Evolutionary conservation across 306 rosid species (phyloP).

Genomic region (Leucaena leucocephala): DNA sequence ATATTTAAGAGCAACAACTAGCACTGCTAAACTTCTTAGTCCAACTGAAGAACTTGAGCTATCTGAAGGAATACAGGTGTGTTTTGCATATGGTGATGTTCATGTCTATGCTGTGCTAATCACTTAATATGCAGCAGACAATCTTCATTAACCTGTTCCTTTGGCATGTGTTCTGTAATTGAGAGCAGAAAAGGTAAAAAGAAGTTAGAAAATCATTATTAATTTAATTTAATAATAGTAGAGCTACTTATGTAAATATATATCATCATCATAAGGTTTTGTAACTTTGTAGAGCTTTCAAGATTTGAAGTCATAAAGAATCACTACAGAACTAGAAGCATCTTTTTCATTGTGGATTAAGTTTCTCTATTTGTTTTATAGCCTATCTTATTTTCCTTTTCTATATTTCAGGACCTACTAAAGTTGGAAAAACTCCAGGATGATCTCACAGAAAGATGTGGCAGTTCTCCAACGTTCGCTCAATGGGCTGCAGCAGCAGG

Average conservation of each 20-base stretch:
- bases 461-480: constrained; percentile 70
- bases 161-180: background rate
- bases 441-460: constrained; percentile 76
- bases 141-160: constrained; percentile 11
- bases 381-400: constrained; percentile 42
- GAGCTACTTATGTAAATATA: background rate
- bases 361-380: constrained; percentile 20
- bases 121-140: constrained; percentile 23
- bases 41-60: constrained; percentile 72
- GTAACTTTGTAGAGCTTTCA: background rate
- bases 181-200: constrained; percentile 5
- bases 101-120: constrained; percentile 28
- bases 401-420: constrained; percentile 68
- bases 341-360: constrained; percentile 20
- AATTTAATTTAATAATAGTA: constrained; percentile 2
- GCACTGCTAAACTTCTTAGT: constrained; percentile 72
- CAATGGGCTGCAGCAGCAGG: constrained; percentile 98
- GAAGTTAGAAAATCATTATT: constrained; percentile 18
- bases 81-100: constrained; percentile 28
- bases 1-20: constrained; percentile 77
- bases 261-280: constrained; percentile 6
- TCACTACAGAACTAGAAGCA: background rate
- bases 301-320: constrained; percentile 11
- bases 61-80: constrained; percentile 94
- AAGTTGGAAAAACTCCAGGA: constrained; percentile 83